A percentile compares a stretch with the other conserved stretches of the same genome.
Conservation (phyloP, 805 yeast genomes). For the Helenozyma baotianmanensis region DNA sequence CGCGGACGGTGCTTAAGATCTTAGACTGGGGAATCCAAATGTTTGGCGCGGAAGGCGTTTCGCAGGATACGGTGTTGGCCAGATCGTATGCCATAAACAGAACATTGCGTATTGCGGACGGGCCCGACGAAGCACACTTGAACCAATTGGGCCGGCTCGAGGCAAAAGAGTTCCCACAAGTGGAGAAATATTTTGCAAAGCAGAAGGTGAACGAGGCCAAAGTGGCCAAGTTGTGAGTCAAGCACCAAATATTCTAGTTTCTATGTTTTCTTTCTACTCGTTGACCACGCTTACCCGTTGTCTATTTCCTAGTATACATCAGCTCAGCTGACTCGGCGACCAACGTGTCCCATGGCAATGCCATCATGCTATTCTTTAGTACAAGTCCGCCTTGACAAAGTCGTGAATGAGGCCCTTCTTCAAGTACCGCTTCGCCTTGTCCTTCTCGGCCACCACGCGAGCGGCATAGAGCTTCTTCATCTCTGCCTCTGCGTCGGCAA, state of each 20-base stretch:
- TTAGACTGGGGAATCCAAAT: slow-evolving; percentile 62
- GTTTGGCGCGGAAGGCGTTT: slow-evolving; percentile 62
- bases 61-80: slow-evolving; percentile 58
- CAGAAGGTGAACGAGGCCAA: slow-evolving; percentile 15
- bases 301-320: too few relatives aligned
- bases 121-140: slow-evolving; percentile 66
- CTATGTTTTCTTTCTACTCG: too few relatives aligned
- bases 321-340: too few relatives aligned
- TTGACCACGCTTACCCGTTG: too few relatives aligned
- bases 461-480: slow-evolving; percentile 25
- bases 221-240: slow-evolving; percentile 26
- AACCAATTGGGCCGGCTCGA: slow-evolving; percentile 51
- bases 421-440: slow-evolving; percentile 45
- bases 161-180: slow-evolving; percentile 31
- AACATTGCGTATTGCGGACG: slow-evolving; percentile 61
- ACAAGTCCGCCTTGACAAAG: slow-evolving; percentile 51
- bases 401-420: slow-evolving; percentile 55
- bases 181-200: slow-evolving; percentile 32
- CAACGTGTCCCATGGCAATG: too few relatives aligned
- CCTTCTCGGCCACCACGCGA: slow-evolving; percentile 38
- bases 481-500: slow-evolving; percentile 53
- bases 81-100: slow-evolving; percentile 47
- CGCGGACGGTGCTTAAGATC: slow-evolving; percentile 47
- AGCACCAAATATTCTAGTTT: too few relatives aligned
- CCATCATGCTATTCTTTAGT: too few relatives aligned